Percentiles rank a stretch among this genome's conserved stretches.
Conservation (phyloP, 495 filamentous ascomycete species). For the Neurospora cerealis region DNA sequence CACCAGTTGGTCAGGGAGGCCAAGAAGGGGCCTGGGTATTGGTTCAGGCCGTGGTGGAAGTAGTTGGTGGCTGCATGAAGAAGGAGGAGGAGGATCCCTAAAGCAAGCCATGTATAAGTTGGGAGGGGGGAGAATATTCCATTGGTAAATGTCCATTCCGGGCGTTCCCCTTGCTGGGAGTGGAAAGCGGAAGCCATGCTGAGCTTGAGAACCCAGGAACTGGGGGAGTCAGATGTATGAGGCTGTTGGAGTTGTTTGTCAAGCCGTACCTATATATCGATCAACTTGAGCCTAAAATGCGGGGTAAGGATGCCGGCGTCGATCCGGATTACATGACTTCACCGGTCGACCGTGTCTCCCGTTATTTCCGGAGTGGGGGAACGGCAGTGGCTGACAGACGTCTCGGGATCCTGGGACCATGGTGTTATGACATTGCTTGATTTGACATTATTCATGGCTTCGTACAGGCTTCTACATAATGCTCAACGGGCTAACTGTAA, state of each 20-base stretch:
- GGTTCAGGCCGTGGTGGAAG: not conserved
- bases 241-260: not conserved
- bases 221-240: too few relatives aligned
- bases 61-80: not conserved
- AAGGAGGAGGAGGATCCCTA: not conserved
- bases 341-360: not conserved
- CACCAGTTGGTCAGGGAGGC: constrained; percentile 12
- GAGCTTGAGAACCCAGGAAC: too few relatives aligned
- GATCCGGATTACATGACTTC: not conserved
- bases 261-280: not conserved
- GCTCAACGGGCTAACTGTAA: not conserved
- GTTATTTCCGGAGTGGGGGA: not conserved
- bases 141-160: not conserved
- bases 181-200: too few relatives aligned
- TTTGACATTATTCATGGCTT: not conserved
- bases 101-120: not conserved
- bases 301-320: not conserved
- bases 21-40: constrained; percentile 11
- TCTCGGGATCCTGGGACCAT: not conserved
- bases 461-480: not conserved
- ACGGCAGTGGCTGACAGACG: not conserved
- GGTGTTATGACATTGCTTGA: not conserved
- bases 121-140: not conserved
- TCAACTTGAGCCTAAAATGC: not conserved
- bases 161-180: not conserved